Conservation (phyloP, 2,329 filamentous ascomycete species). For the Madurella fahalii region DNA sequence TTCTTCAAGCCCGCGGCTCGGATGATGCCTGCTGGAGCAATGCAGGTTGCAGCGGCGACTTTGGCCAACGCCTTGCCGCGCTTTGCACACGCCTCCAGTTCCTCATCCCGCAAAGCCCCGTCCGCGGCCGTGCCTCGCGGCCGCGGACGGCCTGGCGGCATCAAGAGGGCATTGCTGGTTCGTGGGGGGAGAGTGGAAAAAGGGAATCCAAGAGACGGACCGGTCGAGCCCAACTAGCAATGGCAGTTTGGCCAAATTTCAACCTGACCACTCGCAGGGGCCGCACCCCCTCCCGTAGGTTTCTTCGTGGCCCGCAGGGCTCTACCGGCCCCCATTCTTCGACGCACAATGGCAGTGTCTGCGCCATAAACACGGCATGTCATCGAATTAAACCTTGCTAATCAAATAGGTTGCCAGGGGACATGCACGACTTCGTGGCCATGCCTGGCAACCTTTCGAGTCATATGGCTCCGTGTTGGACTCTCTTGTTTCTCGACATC, state of each 20-base stretch:
- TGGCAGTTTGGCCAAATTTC: slow-evolving; percentile 15
- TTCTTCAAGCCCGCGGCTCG: slow-evolving; percentile 13
- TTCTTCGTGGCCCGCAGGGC: slow-evolving; percentile 1
- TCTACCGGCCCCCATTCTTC: slow-evolving; percentile 2
- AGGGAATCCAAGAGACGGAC: slow-evolving; percentile 1
- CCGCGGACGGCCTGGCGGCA: slow-evolving; percentile 8
- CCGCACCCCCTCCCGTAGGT: slow-evolving; percentile 5
- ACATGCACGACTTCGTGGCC: slow-evolving; percentile 47
- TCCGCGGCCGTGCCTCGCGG: slow-evolving; percentile 8
- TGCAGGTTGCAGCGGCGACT: slow-evolving; percentile 13
- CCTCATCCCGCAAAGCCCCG: slow-evolving; percentile 9
- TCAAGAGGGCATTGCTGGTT: slow-evolving; percentile 1
- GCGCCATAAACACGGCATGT: slow-evolving; percentile 15
- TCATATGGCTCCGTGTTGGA: slow-evolving; percentile 22
- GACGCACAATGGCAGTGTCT: slow-evolving; percentile 5
- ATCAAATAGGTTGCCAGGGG: slow-evolving; percentile 9
- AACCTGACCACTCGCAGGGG: slow-evolving; percentile 19
- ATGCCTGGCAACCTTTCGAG: slow-evolving; percentile 21
- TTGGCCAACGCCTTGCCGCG: slow-evolving; percentile 14
- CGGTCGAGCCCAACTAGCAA: slow-evolving; percentile 23
- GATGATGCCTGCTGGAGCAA: slow-evolving; percentile 19
- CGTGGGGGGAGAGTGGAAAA: not conserved
- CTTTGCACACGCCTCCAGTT: slow-evolving; percentile 20
- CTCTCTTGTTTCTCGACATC: slow-evolving; percentile 27
- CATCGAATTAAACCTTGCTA: slow-evolving; percentile 16